A percentile compares a stretch with the other conserved stretches of the same genome.
Conservation (phyloP, 2,329 filamentous ascomycete species). For the Penicillium paneum region DNA sequence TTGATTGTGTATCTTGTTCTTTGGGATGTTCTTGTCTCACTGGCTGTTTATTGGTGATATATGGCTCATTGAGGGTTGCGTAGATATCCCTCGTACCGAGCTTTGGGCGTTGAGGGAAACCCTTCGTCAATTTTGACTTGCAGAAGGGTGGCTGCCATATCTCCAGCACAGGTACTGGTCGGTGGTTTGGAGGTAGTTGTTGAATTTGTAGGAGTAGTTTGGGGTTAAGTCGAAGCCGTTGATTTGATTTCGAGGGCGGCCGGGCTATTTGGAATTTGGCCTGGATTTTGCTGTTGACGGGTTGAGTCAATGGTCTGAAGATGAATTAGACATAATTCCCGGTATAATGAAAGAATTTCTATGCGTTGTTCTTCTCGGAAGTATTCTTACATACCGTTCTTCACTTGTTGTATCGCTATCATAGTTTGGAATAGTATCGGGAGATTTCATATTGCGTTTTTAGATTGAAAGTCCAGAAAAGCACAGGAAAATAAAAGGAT, state of each 20-base stretch:
- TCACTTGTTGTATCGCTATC: slow-evolving; percentile 22
- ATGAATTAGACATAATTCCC: background rate
- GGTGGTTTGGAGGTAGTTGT: slow-evolving; percentile 25
- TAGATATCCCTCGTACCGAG: slow-evolving; percentile 29
- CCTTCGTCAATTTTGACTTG: slow-evolving; percentile 23
- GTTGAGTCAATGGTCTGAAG: slow-evolving; percentile 9
- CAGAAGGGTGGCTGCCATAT: slow-evolving; percentile 30
- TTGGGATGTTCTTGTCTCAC: background rate
- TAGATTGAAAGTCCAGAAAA: background rate
- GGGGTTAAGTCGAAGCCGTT: slow-evolving; percentile 26
- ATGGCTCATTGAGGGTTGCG: slow-evolving; percentile 28
- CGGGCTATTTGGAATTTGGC: slow-evolving; percentile 30
- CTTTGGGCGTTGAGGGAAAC: slow-evolving; percentile 22
- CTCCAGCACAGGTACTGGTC: slow-evolving; percentile 31
- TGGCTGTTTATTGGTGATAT: slow-evolving; percentile 6
- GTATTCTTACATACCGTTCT: slow-evolving; percentile 17
- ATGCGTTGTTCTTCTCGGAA: background rate
- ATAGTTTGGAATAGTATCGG: slow-evolving; percentile 12
- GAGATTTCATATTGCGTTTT: slow-evolving; percentile 7
- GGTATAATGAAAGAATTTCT: background rate
- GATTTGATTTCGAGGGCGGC: slow-evolving; percentile 29
- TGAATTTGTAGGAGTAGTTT: slow-evolving; percentile 35
- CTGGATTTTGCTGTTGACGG: slow-evolving; percentile 19
- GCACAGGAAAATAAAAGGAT: background rate
- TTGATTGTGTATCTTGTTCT: background rate